Percentiles rank a stretch among this genome's conserved stretches.
phyloP scores from a whole-genome alignment of 306 rosid species.

The Canavalia ensiformis region DNA sequence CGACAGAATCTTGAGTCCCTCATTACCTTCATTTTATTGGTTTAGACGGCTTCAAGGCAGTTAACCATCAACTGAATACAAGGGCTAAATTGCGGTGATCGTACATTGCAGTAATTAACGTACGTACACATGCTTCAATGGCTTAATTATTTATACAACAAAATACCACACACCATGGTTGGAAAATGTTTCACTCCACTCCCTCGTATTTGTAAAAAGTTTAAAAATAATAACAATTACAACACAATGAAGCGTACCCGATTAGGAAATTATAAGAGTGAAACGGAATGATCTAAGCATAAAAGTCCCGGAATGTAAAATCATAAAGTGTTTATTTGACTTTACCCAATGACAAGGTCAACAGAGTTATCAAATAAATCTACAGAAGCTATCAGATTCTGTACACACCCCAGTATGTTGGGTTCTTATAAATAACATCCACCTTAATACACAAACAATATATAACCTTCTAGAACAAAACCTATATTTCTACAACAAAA shows the following conservation, averaged over 20 bases:
- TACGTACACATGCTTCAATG: background rate
- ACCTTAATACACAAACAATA: conserved; percentile 59
- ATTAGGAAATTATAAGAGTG: background rate
- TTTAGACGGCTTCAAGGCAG: background rate
- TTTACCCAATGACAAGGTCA: conserved; percentile 11
- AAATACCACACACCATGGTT: background rate
- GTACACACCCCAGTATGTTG: conserved; percentile 52
- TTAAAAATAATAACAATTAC: background rate
- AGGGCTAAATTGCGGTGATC: background rate
- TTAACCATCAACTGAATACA: background rate
- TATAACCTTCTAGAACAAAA: conserved; percentile 42
- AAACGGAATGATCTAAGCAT: background rate
- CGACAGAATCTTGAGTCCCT: background rate
- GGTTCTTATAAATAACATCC: conserved; percentile 59
- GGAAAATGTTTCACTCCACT: conserved; percentile 7
- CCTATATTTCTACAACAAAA: conserved; percentile 61
- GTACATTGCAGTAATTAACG: conserved; percentile 9
- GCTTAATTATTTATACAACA: background rate
- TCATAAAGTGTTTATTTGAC: conserved; percentile 28
- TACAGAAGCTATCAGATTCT: conserved; percentile 42
- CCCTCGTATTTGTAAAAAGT: background rate
- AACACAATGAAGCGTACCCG: background rate
- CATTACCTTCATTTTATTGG: background rate
- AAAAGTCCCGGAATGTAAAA: background rate
- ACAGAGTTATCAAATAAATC: conserved; percentile 33